These are phyloP conservation scores for Magnusiomyces suaveolens DNA, from an alignment of 1,139 yeast genomes.

Conservation along the genomic window DNA sequence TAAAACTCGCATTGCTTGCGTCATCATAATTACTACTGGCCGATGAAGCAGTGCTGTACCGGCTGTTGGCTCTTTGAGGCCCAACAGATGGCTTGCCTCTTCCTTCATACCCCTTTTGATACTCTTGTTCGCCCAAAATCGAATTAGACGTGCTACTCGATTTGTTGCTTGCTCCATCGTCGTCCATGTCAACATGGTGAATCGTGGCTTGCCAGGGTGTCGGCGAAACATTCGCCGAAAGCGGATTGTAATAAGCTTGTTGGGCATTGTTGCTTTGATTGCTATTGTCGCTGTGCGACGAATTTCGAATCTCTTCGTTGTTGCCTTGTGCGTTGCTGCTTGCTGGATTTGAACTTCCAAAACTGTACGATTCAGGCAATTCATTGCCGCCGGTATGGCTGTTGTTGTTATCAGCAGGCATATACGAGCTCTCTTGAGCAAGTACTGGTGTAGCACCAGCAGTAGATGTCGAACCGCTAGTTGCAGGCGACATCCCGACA, in stretches of 20 bases:
- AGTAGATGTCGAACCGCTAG: neutral
- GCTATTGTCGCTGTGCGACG: too few relatives aligned
- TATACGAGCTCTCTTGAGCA: too few relatives aligned
- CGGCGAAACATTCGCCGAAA: neutral
- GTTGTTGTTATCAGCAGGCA: too few relatives aligned
- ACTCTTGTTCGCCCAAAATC: neutral
- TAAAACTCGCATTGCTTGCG: too few relatives aligned
- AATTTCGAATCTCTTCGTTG: neutral
- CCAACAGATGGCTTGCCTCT: too few relatives aligned
- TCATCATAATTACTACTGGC: too few relatives aligned
- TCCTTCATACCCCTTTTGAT: too few relatives aligned
- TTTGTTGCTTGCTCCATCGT: neutral
- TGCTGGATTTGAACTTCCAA: neutral
- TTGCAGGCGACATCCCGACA: neutral
- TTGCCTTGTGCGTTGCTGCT: neutral
- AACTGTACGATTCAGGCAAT: too few relatives aligned
- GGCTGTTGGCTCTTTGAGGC: too few relatives aligned
- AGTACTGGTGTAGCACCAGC: neutral
- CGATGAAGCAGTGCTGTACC: too few relatives aligned
- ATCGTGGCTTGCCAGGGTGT: slow-evolving; percentile 4
- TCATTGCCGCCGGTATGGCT: neutral
- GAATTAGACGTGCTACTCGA: neutral
- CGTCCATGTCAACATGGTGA: slow-evolving; percentile 5
- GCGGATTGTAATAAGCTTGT: neutral
- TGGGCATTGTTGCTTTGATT: too few relatives aligned